phyloP scores from a whole-genome alignment of 176 grass and related monocot genomes.

The sorghum (Sorghum bicolor) region DNA sequence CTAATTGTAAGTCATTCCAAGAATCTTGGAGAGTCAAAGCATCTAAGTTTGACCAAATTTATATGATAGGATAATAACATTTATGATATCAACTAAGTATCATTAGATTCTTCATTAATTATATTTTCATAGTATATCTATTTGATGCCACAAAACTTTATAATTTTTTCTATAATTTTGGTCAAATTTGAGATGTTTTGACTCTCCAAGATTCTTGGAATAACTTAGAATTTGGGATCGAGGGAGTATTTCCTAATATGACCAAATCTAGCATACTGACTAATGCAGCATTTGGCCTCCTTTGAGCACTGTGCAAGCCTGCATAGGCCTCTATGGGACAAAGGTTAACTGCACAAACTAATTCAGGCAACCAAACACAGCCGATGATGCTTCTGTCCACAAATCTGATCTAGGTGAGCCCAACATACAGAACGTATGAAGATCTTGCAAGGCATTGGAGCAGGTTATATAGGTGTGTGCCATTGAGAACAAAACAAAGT shows the following conservation, averaged over 20 bases:
- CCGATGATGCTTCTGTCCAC: neutral
- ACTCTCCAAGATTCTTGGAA: too few species aligned
- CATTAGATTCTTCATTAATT: too few species aligned
- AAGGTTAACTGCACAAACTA: neutral
- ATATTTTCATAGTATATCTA: too few species aligned
- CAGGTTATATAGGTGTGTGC: neutral
- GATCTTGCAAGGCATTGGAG: neutral
- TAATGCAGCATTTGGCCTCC: neutral
- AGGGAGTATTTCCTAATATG: neutral
- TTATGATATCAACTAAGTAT: too few species aligned
- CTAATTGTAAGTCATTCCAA: too few species aligned
- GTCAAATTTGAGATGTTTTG: too few species aligned
- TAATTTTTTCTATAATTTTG: too few species aligned
- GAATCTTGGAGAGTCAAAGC: too few species aligned
- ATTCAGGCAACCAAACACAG: neutral
- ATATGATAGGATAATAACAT: too few species aligned
- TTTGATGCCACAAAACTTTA: too few species aligned
- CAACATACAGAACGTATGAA: neutral
- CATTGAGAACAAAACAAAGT: neutral
- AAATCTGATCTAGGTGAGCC: neutral
- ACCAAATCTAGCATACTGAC: neutral
- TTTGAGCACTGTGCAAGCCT: neutral
- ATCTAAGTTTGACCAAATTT: too few species aligned
- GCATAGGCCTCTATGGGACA: neutral
- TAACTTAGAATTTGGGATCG: too few species aligned